Conservation (phyloP, 2,329 filamentous ascomycete genomes). For the Pyrenochaeta sp. region DNA sequence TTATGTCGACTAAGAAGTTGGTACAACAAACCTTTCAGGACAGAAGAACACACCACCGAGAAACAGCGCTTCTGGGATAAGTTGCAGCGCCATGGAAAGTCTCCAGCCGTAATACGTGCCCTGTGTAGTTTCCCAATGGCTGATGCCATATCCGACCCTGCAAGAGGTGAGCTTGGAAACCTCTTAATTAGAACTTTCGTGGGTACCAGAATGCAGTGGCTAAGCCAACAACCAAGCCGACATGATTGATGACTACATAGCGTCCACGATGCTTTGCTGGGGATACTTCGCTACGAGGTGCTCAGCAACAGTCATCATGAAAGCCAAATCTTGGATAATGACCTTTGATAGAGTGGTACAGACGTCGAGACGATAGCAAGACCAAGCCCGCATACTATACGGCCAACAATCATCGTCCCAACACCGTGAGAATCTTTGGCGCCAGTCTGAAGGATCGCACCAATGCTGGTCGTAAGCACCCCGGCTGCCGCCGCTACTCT, state of each 20-base stretch:
- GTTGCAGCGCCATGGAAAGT: conserved; percentile 61
- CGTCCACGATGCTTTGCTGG: conserved; percentile 63
- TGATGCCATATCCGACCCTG: conserved; percentile 66
- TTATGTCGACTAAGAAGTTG: neutral
- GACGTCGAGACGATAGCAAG: conserved; percentile 65
- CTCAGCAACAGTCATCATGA: neutral
- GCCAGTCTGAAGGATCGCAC: conserved; percentile 58
- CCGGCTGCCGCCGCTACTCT: conserved; percentile 61
- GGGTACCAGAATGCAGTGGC: conserved; percentile 64
- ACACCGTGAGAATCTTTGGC: conserved; percentile 55
- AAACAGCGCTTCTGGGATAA: conserved; percentile 62
- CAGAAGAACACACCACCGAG: conserved; percentile 60
- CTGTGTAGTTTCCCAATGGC: conserved; percentile 58
- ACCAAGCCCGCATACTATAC: conserved; percentile 63
- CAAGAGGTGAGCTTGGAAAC: neutral
- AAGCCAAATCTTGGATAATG: neutral
- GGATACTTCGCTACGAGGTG: conserved; percentile 59
- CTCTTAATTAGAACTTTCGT: neutral
- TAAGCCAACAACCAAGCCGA: conserved; percentile 65
- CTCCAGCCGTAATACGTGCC: conserved; percentile 64
- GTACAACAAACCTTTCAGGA: conserved; percentile 61
- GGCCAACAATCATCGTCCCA: conserved; percentile 60
- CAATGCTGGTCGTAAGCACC: conserved; percentile 58
- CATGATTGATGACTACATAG: conserved; percentile 67
- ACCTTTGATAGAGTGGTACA: conserved; percentile 67